phyloP scores from a whole-genome alignment of 129 eudicot genomes.

The Scalesia atractyloides region DNA sequence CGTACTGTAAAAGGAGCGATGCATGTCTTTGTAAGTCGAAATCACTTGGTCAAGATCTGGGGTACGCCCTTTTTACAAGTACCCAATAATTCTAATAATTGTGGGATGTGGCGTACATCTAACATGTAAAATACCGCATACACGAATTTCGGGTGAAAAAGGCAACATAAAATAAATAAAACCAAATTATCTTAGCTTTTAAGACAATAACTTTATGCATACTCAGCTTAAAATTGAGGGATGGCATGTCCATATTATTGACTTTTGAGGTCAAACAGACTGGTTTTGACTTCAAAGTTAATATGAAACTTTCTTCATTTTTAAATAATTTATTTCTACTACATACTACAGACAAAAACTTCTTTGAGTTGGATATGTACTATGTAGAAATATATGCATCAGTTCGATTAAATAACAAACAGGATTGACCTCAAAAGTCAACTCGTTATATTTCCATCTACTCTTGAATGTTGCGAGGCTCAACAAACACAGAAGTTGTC shows the following conservation, averaged over 20 bases:
- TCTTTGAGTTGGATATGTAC: slow-evolving; percentile 4
- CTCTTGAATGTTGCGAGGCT: slow-evolving; percentile 44
- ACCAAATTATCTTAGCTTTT: slow-evolving; percentile 22
- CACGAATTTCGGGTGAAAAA: slow-evolving; percentile 9
- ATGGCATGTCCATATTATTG: slow-evolving; percentile 1
- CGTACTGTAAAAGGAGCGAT: slow-evolving; percentile 1
- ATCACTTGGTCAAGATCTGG: slow-evolving; percentile 8
- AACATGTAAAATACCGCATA: slow-evolving; percentile 12
- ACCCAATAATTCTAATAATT: not conserved
- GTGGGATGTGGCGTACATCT: slow-evolving; percentile 4
- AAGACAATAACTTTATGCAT: slow-evolving; percentile 30
- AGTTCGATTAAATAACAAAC: not conserved
- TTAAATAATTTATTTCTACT: not conserved
- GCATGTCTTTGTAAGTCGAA: not conserved
- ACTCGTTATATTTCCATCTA: slow-evolving; percentile 5
- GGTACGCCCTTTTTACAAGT: not conserved
- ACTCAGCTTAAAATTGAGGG: slow-evolving; percentile 9
- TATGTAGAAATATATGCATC: not conserved
- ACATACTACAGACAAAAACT: not conserved
- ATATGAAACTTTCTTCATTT: not conserved
- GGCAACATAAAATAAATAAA: not conserved
- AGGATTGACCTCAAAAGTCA: slow-evolving; percentile 27
- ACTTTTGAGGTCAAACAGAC: slow-evolving; percentile 3
- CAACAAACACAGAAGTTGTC: slow-evolving; percentile 82
- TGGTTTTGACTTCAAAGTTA: not conserved